phyloP scores from a whole-genome alignment of 129 eudicot genomes.

The Tagetes patula region DNA sequence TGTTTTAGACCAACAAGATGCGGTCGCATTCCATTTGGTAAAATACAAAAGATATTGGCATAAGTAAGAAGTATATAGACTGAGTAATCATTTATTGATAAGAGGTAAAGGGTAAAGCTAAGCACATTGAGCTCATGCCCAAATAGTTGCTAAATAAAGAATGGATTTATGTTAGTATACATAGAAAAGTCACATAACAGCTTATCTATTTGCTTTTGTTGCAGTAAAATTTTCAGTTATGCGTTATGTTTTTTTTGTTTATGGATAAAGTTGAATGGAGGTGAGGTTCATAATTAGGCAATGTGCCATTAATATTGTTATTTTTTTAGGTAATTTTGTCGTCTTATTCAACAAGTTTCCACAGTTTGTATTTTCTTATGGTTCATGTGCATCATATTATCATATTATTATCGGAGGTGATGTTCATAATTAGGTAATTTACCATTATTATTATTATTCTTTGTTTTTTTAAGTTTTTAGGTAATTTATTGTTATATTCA shows the following conservation, averaged over 20 bases:
- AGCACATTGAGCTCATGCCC: neutral
- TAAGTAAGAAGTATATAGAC: neutral
- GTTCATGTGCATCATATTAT: neutral
- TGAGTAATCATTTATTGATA: neutral
- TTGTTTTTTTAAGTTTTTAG: neutral
- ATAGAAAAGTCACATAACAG: neutral
- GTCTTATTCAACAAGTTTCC: neutral
- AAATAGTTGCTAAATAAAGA: neutral
- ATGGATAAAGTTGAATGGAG: neutral
- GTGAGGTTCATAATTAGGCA: neutral
- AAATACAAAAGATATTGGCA: neutral
- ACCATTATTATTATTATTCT: neutral
- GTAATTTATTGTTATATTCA: neutral
- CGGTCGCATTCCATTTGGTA: neutral
- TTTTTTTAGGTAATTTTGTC: slow-evolving; percentile 2
- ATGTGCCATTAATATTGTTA: neutral
- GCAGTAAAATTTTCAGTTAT: neutral
- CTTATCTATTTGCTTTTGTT: neutral
- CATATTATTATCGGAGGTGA: neutral
- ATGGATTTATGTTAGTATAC: neutral
- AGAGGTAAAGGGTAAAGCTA: neutral
- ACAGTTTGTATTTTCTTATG: neutral
- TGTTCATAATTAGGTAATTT: neutral
- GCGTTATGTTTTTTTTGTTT: neutral
- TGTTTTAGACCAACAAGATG: neutral